These are phyloP conservation scores for Wallemia mellicola DNA, from an alignment of 1,284 basidiomycete genomes.

Conservation along the genomic window DNA sequence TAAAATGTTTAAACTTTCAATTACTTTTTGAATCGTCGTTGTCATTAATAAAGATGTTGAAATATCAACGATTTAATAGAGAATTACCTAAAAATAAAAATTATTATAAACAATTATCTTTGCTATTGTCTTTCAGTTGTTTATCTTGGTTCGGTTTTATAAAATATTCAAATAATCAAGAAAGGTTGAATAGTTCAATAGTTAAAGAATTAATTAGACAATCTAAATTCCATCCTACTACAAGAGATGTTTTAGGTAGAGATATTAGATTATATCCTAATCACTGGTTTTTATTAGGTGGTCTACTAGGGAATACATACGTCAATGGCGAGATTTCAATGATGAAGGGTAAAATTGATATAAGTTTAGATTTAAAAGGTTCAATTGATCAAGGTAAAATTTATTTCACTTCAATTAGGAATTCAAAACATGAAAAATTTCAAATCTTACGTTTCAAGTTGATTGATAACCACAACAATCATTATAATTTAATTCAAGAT, in stretches of 20 bases:
- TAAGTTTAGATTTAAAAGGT: not conserved
- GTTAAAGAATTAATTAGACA: not conserved
- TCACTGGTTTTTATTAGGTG: not conserved
- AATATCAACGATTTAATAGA: not conserved
- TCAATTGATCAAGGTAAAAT: not conserved
- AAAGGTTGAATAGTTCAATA: not conserved
- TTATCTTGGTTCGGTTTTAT: not conserved
- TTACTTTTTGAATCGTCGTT: constrained; percentile 7
- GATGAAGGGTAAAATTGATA: not conserved
- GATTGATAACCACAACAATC: not conserved
- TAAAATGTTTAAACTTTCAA: constrained; percentile 21
- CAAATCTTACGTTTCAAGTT: not conserved
- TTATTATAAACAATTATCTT: not conserved
- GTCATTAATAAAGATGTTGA: not conserved
- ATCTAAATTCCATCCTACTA: not conserved
- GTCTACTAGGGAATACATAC: not conserved
- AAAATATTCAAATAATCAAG: not conserved
- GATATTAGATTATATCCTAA: not conserved
- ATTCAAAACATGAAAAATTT: not conserved
- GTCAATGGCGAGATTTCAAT: not conserved
- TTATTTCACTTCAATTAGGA: not conserved
- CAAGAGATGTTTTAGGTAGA: not conserved
- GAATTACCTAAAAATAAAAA: not conserved
- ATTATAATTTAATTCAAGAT: not conserved
- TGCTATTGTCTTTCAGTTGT: not conserved